Conservation (phyloP, 352 stramenopile genomes). For the Globisporangium canariense region DNA sequence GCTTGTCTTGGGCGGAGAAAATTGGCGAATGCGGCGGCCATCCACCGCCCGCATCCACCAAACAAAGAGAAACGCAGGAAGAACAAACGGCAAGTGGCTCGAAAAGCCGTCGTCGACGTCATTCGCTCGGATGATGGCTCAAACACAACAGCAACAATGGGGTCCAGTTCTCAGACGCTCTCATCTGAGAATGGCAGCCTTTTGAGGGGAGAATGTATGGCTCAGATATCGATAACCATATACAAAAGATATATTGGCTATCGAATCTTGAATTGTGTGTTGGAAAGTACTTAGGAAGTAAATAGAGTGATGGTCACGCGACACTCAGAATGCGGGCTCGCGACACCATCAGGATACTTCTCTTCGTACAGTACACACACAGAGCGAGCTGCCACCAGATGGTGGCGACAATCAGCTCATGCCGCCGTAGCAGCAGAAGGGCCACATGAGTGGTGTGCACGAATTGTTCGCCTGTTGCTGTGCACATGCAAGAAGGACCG, state of each 20-base stretch:
- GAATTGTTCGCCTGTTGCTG: not conserved
- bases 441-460: no score
- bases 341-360: not conserved
- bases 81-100: conserved; percentile 9
- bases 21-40: conserved; percentile 8
- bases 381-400: not conserved
- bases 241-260: not conserved
- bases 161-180: not conserved
- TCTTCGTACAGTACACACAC: not conserved
- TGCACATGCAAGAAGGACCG: not conserved
- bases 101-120: conserved; percentile 13
- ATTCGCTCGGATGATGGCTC: not conserved
- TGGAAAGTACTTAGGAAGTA: not conserved
- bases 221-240: not conserved
- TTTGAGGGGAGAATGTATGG: not conserved
- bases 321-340: conserved; percentile 2
- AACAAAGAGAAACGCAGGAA: conserved; percentile 9
- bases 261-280: not conserved
- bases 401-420: not conserved
- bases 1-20: conserved; percentile 4
- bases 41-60: not conserved
- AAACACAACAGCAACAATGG: not conserved
- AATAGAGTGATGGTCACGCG: conserved; percentile 16
- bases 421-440: not conserved
- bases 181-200: conserved; percentile 1